Evolutionary conservation across 2,329 filamentous ascomycete genomes (phyloP).

Genomic region (Penicillium sp.): DNA sequence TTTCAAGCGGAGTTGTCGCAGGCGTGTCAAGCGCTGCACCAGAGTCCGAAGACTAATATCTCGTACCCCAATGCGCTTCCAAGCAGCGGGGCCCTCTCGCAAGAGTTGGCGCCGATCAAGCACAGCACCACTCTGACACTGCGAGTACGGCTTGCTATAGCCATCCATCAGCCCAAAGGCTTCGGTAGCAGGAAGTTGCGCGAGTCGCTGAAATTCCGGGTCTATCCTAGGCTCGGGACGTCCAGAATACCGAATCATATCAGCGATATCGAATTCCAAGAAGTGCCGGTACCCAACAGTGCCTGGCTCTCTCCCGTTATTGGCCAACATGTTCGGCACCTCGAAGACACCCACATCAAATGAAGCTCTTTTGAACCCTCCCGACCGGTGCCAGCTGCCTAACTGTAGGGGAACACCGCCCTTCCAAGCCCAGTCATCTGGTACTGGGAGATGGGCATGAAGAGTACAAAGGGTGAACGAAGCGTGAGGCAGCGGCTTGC

Average conservation of each 20-base stretch:
- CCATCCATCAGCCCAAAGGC: slow-evolving; percentile 37
- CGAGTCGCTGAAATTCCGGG: slow-evolving; percentile 23
- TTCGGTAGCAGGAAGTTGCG: slow-evolving; percentile 28
- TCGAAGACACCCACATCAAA: slow-evolving; percentile 49
- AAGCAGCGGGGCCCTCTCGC: slow-evolving; percentile 38
- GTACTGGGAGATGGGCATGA: slow-evolving; percentile 46
- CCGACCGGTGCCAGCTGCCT: slow-evolving; percentile 24
- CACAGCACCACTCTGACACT: slow-evolving; percentile 35
- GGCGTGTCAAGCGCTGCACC: slow-evolving; percentile 34
- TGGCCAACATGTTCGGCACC: slow-evolving; percentile 50
- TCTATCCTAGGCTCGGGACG: slow-evolving; percentile 20
- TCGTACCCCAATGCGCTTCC: slow-evolving; percentile 45
- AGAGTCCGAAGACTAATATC: slow-evolving; percentile 35
- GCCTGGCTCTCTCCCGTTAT: slow-evolving; percentile 47
- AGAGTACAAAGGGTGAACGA: slow-evolving; percentile 45
- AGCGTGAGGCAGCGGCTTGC: slow-evolving; percentile 40
- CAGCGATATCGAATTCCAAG: slow-evolving; percentile 47
- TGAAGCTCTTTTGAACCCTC: slow-evolving; percentile 35
- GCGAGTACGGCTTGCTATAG: slow-evolving; percentile 36
- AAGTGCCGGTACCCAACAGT: slow-evolving; percentile 50
- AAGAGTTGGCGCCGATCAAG: slow-evolving; percentile 39
- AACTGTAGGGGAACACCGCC: slow-evolving; percentile 28
- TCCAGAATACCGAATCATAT: slow-evolving; percentile 28
- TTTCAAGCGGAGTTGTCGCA: slow-evolving; percentile 37
- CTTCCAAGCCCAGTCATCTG: slow-evolving; percentile 34